Conservation (phyloP, 2,329 filamentous ascomycete genomes). For the Ascochyta fabae region DNA sequence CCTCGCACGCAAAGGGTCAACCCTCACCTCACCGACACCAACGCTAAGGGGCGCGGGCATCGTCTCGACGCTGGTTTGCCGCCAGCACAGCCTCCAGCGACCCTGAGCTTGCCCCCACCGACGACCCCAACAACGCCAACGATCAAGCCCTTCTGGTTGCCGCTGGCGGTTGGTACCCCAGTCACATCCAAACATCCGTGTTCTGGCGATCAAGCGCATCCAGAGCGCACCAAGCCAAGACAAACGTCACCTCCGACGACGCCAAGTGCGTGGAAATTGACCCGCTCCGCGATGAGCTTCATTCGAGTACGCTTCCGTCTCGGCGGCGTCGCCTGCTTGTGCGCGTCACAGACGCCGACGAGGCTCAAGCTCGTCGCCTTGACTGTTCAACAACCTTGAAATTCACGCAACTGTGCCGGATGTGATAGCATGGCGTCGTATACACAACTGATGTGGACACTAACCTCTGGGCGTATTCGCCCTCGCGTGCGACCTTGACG, state of each 20-base stretch:
- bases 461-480: background rate
- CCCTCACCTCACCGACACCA: slow-evolving; percentile 1
- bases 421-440: background rate
- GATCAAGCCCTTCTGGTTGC: background rate
- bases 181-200: slow-evolving; percentile 1
- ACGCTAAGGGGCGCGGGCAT: background rate
- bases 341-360: slow-evolving; percentile 3
- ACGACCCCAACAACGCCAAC: background rate
- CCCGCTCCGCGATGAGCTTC: slow-evolving; percentile 8
- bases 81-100: slow-evolving; percentile 22
- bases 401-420: slow-evolving; percentile 1
- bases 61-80: slow-evolving; percentile 4
- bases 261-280: slow-evolving; percentile 15
- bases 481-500: background rate
- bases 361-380: slow-evolving; percentile 2
- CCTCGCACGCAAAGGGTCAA: slow-evolving; percentile 11
- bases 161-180: slow-evolving; percentile 3
- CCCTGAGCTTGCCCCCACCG: background rate
- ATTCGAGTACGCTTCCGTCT: slow-evolving; percentile 10
- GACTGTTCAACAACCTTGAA: background rate
- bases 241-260: slow-evolving; percentile 3
- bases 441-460: too few relatives aligned
- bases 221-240: slow-evolving; percentile 1
- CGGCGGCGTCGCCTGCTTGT: slow-evolving; percentile 5
- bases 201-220: slow-evolving; percentile 13